phyloP scores from a whole-genome alignment of 148 eudicot species.

The Diospyros kaki region DNA sequence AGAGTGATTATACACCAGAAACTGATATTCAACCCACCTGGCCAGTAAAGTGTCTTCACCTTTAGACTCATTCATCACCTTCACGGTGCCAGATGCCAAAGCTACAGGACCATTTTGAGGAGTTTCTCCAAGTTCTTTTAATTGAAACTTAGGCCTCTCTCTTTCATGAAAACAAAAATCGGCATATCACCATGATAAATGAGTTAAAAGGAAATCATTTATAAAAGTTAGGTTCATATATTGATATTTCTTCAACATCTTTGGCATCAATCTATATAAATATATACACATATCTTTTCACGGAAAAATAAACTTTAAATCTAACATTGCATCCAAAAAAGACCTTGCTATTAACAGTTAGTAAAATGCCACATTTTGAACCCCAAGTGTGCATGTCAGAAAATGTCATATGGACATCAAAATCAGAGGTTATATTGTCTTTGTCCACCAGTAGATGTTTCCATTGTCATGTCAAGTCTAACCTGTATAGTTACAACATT shows the following conservation, averaged over 20 bases:
- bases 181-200: slow-evolving; percentile 1
- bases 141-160: slow-evolving; percentile 81
- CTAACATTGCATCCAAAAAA: neutral
- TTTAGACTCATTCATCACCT: slow-evolving; percentile 55
- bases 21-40: slow-evolving; percentile 49
- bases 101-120: slow-evolving; percentile 50
- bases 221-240: neutral
- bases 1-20: slow-evolving; percentile 4
- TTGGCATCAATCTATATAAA: neutral
- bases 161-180: slow-evolving; percentile 28
- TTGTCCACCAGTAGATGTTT: neutral
- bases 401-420: neutral
- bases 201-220: neutral
- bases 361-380: neutral
- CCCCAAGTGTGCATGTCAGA: neutral
- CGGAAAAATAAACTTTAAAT: neutral
- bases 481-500: no score
- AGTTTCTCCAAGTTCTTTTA: slow-evolving; percentile 63
- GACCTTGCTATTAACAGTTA: neutral
- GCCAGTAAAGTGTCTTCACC: slow-evolving; percentile 58
- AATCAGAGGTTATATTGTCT: neutral
- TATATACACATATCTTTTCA: neutral
- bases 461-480: no score
- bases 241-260: neutral
- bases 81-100: slow-evolving; percentile 70